Evolutionary conservation across 495 filamentous ascomycete species (phyloP), one percentile per base, ranked within the genome.

Genomic region (Cudoniella acicularis): DNA sequence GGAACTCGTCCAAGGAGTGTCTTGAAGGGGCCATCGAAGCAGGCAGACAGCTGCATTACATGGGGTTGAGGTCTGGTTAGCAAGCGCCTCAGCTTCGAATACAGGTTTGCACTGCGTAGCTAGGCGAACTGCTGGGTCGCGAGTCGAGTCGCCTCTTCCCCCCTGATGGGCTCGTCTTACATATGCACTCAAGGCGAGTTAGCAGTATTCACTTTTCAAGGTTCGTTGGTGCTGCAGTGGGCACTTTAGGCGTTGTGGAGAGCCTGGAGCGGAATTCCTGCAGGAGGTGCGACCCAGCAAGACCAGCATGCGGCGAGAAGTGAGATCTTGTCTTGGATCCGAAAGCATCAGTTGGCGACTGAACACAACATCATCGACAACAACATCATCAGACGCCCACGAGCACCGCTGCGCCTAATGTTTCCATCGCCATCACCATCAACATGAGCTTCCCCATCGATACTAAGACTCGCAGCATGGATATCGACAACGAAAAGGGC

Each of bases 1-100:
- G 63, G 61, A 81, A 80, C 4, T 71, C 68, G 40, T 74, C 70
- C 24, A 79, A 57, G 46, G 54, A 24, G 41, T 61, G 55, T 54
- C 27, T 55, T 2, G 64, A 57, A n/a, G 59, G 60, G 26, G 65
- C 62, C 69, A 69, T 72, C 55, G 36, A 46, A 59, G 42, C 13
- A n/a, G 26, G 27, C 11, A 52, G n/a, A 41, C 23, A 36, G 11
- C 13, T 54, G 30, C 21, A 55, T 56, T 46, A 48, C 26, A 48
- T 43, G 51, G 16, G 42, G 41, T 42, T 13, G 21, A 20, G 3
- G 9, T 30, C 30, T 43, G 30, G 30, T 36, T 36, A 36, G 30
- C 30, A 36, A 36, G 13, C 30, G 30, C 30, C 30, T 36, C 30
- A 36, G 13, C 30, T 36, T 36, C 6, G 30, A n/a, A n/a, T n/a